Evolutionary conservation across 768 basidiomycete genomes (phyloP).

Genomic region (Psilocybe subaeruginosa): DNA sequence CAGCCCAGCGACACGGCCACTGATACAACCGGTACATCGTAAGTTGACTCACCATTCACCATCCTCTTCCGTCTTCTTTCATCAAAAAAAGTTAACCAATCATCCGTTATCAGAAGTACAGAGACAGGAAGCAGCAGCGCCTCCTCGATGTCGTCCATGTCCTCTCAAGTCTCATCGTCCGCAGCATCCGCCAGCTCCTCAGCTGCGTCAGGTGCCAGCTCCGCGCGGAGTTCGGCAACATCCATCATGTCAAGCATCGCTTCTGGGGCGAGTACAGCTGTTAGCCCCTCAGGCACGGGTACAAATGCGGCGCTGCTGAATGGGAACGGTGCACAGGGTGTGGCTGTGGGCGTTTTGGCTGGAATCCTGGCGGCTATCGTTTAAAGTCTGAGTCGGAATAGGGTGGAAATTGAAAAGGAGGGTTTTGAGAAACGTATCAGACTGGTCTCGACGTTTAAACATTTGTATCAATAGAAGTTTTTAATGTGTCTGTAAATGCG

Average conservation of each 20-base stretch:
- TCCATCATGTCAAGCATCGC: neutral
- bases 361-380: conserved; percentile 9
- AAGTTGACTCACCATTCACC: neutral
- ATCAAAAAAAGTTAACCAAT: neutral
- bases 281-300: conserved; percentile 7
- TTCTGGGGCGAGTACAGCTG: conserved; percentile 11
- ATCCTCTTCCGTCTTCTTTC: neutral
- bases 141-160: conserved; percentile 2
- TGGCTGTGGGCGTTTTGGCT: conserved; percentile 6
- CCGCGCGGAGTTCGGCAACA: conserved; percentile 5
- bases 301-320: neutral
- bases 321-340: neutral
- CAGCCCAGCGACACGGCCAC: neutral
- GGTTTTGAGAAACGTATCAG: too few relatives aligned
- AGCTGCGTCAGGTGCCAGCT: conserved; percentile 1
- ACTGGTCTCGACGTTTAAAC: too few relatives aligned
- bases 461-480: too few relatives aligned
- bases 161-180: neutral
- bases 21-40: neutral
- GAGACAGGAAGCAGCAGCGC: neutral
- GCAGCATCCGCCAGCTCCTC: conserved; percentile 3
- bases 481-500: too few relatives aligned
- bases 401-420: too few relatives aligned
- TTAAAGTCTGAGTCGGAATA: neutral
- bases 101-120: neutral